Conservation (phyloP, 176 grass and related monocot genomes). For the Oryza brachyantha region DNA sequence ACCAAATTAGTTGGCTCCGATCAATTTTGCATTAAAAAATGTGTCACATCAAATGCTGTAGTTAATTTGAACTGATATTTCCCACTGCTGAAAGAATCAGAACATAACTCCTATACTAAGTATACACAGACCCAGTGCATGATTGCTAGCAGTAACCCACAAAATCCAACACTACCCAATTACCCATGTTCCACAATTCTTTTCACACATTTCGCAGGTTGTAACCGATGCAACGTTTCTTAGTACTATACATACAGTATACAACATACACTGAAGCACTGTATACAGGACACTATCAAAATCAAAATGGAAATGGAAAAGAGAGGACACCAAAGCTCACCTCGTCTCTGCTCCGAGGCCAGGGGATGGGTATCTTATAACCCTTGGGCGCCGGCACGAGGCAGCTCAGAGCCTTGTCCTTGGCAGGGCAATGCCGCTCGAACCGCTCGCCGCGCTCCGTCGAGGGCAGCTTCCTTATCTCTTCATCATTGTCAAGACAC, state of each 20-base stretch:
- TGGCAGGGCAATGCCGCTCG: slow-evolving; percentile 78
- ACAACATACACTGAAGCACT: not conserved
- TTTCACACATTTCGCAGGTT: not conserved
- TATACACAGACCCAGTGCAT: not conserved
- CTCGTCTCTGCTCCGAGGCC: slow-evolving; percentile 93
- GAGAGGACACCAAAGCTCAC: slow-evolving; percentile 38
- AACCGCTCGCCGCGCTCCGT: slow-evolving; percentile 71
- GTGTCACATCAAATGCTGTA: not conserved
- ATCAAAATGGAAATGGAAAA: slow-evolving; percentile 19
- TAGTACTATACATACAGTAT: not conserved
- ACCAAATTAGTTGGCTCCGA: not conserved
- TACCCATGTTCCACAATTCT: not conserved
- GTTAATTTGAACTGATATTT: slow-evolving; percentile 2
- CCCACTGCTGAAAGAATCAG: not conserved
- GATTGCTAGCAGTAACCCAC: not conserved
- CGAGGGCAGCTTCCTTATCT: slow-evolving; percentile 59
- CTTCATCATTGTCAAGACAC: slow-evolving; percentile 83
- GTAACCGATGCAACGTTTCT: not conserved
- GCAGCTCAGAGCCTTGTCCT: slow-evolving; percentile 66
- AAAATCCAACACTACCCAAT: not conserved
- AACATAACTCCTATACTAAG: not conserved
- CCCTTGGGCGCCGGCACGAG: slow-evolving; percentile 67
- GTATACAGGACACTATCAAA: not conserved
- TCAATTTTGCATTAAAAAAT: not conserved
- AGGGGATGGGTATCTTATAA: slow-evolving; percentile 78